These are phyloP conservation scores for Coriaria nepalensis DNA, from an alignment of 306 rosid species.

Conservation along the genomic window DNA sequence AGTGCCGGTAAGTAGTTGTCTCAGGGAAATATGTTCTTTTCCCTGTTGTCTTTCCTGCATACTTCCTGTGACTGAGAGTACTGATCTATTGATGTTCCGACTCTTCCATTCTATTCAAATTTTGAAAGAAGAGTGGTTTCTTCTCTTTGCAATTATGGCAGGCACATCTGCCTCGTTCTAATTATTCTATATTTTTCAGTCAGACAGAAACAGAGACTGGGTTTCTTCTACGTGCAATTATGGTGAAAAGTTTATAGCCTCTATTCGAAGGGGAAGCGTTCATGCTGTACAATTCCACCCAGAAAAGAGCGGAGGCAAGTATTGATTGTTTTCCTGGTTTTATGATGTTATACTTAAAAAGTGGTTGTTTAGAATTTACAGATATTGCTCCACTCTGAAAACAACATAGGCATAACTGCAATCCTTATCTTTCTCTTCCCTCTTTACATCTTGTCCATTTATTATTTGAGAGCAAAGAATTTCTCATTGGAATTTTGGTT, in stretches of 20 bases:
- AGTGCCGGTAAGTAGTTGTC: slow-evolving; percentile 47
- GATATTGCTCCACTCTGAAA: neutral
- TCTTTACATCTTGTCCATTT: neutral
- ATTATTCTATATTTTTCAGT: slow-evolving; percentile 26
- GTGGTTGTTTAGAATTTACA: slow-evolving; percentile 3
- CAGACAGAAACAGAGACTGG: slow-evolving; percentile 83
- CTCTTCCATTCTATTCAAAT: neutral
- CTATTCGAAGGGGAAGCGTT: slow-evolving; percentile 78
- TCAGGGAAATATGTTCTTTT: slow-evolving; percentile 2
- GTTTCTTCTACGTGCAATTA: slow-evolving; percentile 82
- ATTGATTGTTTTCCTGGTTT: slow-evolving; percentile 4
- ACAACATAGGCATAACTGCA: too few species aligned
- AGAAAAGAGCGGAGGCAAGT: slow-evolving; percentile 92
- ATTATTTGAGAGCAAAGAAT: too few species aligned
- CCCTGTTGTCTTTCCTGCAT: slow-evolving; percentile 1
- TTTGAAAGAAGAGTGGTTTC: too few species aligned
- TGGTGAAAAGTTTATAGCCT: slow-evolving; percentile 79
- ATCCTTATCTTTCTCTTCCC: neutral
- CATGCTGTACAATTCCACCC: slow-evolving; percentile 99
- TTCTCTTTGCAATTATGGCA: too few species aligned
- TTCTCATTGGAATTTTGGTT: too few species aligned
- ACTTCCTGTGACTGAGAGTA: neutral
- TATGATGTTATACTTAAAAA: neutral
- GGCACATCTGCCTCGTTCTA: too few species aligned
- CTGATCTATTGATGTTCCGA: slow-evolving; percentile 5